Evolutionary conservation across 805 yeast species (phyloP), one percentile per base, ranked within the genome.

Genomic region (Ogataea philodendri): DNA sequence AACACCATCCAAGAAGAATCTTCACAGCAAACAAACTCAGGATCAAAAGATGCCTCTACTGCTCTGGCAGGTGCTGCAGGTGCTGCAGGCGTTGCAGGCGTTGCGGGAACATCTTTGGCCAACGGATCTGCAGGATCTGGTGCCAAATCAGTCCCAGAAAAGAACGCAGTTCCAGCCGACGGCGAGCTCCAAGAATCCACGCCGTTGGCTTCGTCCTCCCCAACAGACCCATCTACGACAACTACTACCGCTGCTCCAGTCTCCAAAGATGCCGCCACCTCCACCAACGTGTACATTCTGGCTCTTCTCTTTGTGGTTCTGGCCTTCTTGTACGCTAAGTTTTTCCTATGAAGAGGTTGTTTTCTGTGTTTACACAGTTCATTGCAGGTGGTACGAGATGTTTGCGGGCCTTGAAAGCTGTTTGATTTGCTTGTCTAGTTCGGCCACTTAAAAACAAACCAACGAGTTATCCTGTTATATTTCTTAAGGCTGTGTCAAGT

Each of bases 1-100:
- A 52, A 52, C 31, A 41, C 63, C n/a, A 59, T 59, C 44, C 52
- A 44, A 37, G 63, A 58, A 45, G 54, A 57, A 43, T 40, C 55
- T 36, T 37, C 57, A 16, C 49, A 39, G 40, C 31, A 30, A 16
- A 40, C 49, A 14, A 48, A 30, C 11, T 24, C 46, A 26, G 54
- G 49, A 16, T 41, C 45, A 15, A 38, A 21, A 11, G 32, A 48
- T 20, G 29, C 27, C 16, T 48, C 43, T 11, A n/a, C n/a, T n/a
- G n/a, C n/a, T n/a, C n/a, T n/a, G n/a, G n/a, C n/a, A n/a, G n/a
- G n/a, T n/a, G n/a, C n/a, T n/a, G n/a, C n/a, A n/a, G n/a, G n/a
- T n/a, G n/a, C n/a, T n/a, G n/a, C n/a, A n/a, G n/a, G n/a, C n/a
- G n/a, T n/a, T n/a, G n/a, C n/a, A n/a, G 44, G 45, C n/a, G 34